Evolutionary conservation across 163 green algal species (phyloP), one percentile per base, ranked within the genome.

Genomic region (Scenedesmus sp.): DNA sequence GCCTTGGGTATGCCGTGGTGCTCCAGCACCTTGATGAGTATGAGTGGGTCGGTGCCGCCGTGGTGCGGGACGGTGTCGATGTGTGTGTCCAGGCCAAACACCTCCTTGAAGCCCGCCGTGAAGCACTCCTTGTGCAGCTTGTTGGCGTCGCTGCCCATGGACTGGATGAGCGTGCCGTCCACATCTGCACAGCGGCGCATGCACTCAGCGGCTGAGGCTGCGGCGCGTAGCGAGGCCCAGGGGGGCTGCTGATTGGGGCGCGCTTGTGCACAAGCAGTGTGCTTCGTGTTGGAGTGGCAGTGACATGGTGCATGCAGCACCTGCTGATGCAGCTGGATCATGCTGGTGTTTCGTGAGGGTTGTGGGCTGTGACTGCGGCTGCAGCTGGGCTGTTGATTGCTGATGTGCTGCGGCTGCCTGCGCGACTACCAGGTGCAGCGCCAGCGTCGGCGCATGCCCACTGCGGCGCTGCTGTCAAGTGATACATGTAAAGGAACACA

Each of bases 11-110:
- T 93, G 7, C 95, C 95, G 78, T 95, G 90, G 56, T 95, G 92
- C 53, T 95, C 90, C 16, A 98, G 86, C 2, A 96, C 94, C 72
- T 93, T 94, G 43, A 96, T 82, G 0, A 93, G 61, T 40, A 97
- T 95, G 3, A 96, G 92, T 1, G 93, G 93, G 84, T 97, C 96
- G 0, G 96, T 97, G 76, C 89, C 94, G 35, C 95, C 95, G 37
- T 97, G 95, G 73, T 97, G 95, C 0, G 43, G 49, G 33, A 82
- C 43, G 37, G 82, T 51, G 33, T 91, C 88, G 35, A 88, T 87
- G 53, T 92, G 79, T 13, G 79, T 87, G 22, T 92, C 79, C 15
- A 92, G 35, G 9, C 59, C 88, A 83, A 92, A 88, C 18, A 83
- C 61, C 44, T 93, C 43, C 24, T 70, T 81, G 91, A 92, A 94